Conservation (phyloP, 768 basidiomycete genomes). For the Suillus occidentalis region DNA sequence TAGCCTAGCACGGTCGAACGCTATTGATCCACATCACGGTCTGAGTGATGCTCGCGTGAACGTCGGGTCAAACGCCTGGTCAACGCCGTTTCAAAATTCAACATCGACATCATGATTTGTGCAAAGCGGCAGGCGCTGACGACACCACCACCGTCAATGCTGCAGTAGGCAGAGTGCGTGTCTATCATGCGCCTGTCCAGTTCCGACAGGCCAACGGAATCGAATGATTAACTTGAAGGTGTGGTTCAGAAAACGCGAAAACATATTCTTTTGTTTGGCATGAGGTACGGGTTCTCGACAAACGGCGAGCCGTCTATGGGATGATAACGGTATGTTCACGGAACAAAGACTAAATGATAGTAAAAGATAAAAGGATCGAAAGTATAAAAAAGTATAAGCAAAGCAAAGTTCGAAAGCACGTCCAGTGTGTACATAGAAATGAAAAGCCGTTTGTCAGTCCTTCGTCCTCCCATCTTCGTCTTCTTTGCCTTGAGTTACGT, state of each 20-base stretch:
- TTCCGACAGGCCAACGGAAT: background rate
- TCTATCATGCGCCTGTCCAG: background rate
- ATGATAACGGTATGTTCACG: constrained; percentile 9
- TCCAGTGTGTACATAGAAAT: constrained; percentile 25
- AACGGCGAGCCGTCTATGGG: constrained; percentile 3
- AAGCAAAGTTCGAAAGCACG: constrained; percentile 10
- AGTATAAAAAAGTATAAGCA: constrained; percentile 5
- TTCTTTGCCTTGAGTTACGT: constrained; percentile 8
- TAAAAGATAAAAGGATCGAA: constrained; percentile 19
- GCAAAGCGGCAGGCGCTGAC: too few species aligned
- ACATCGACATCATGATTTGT: too few species aligned
- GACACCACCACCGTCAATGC: background rate
- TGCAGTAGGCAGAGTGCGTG: background rate
- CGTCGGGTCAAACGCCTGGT: too few species aligned
- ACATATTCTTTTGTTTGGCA: constrained; percentile 15
- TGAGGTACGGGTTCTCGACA: constrained; percentile 8
- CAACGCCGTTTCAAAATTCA: background rate
- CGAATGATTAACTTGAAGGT: background rate
- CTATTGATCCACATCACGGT: background rate
- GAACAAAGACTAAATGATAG: constrained; percentile 27
- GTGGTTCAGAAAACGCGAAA: background rate
- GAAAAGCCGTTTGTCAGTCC: constrained; percentile 29
- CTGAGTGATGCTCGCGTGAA: too few species aligned
- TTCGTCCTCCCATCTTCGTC: constrained; percentile 16
- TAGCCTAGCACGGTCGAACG: background rate